Evolutionary conservation across 2,329 filamentous ascomycete genomes (phyloP).

Genomic region (Malbranchea cinnamomea): DNA sequence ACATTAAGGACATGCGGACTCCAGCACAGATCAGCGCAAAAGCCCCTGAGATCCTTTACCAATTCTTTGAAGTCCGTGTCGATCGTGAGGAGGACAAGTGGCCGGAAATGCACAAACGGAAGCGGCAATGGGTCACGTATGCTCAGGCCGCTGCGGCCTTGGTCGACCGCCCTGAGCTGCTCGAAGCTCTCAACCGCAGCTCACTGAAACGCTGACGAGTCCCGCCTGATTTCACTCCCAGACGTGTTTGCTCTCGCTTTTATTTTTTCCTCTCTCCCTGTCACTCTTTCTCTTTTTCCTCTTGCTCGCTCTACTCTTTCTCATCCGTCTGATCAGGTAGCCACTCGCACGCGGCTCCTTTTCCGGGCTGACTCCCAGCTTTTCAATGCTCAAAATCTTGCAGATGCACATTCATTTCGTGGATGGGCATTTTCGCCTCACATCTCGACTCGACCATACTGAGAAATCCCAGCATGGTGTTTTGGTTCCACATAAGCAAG

Average conservation of each 20-base stretch:
- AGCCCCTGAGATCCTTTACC: slow-evolving; percentile 50
- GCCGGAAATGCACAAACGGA: slow-evolving; percentile 88
- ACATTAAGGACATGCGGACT: slow-evolving; percentile 66
- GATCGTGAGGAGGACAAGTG: slow-evolving; percentile 71
- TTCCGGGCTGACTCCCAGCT: too few relatives aligned
- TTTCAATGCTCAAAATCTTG: too few relatives aligned
- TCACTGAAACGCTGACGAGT: slow-evolving; percentile 43
- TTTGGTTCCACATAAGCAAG: too few relatives aligned
- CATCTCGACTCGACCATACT: too few relatives aligned
- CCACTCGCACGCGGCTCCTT: too few relatives aligned
- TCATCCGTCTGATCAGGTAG: too few relatives aligned
- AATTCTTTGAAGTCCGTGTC: slow-evolving; percentile 67
- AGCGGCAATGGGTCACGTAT: slow-evolving; percentile 80
- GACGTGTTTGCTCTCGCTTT: too few relatives aligned
- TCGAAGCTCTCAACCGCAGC: slow-evolving; percentile 73
- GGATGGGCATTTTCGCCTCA: too few relatives aligned
- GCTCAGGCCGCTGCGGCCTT: slow-evolving; percentile 65
- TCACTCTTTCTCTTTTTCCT: slow-evolving; percentile 4
- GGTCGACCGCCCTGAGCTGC: slow-evolving; percentile 65
- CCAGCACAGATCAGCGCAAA: slow-evolving; percentile 35
- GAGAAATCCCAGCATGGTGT: too few relatives aligned
- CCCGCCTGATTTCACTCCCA: too few relatives aligned
- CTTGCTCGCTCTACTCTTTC: slow-evolving; percentile 3
- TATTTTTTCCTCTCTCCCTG: slow-evolving; percentile 5
- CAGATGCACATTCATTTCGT: too few relatives aligned